Evolutionary conservation across 495 filamentous ascomycete genomes (phyloP).

Genomic region (Friedmanniomyces endolithicus): DNA sequence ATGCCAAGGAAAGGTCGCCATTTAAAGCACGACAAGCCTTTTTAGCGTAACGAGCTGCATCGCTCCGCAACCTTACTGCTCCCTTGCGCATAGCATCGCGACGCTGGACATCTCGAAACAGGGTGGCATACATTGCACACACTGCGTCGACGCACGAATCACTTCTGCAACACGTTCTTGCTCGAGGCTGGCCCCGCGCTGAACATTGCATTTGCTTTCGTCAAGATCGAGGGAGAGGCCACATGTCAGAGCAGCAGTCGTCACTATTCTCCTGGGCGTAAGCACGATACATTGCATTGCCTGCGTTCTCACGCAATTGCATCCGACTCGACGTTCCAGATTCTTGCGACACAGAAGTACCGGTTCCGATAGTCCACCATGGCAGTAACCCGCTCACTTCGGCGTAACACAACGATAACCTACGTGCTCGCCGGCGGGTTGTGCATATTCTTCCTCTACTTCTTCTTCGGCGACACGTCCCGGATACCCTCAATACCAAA

Average conservation of each 20-base stretch:
- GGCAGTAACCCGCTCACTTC: conserved; percentile 19
- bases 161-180: background rate
- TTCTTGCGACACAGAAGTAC: background rate
- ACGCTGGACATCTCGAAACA: background rate
- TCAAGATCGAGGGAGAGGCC: too few species aligned
- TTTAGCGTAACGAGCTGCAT: too few species aligned
- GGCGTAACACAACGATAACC: conserved; percentile 50
- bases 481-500: conserved; percentile 4
- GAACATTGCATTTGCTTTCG: background rate
- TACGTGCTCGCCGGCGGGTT: conserved; percentile 48
- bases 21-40: too few species aligned
- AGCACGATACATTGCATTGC: background rate
- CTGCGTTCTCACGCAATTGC: too few species aligned
- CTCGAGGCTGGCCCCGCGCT: background rate
- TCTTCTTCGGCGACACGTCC: conserved; percentile 43
- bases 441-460: conserved; percentile 51
- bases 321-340: background rate
- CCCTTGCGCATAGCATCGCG: background rate
- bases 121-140: background rate
- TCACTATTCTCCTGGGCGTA: background rate
- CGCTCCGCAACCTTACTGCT: too few species aligned
- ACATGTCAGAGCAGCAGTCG: too few species aligned
- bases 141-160: background rate
- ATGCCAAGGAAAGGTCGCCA: too few species aligned
- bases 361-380: conserved; percentile 5